Evolutionary conservation across 129 eudicot species (phyloP).

Genomic region (Saposhnikovia divaricata): DNA sequence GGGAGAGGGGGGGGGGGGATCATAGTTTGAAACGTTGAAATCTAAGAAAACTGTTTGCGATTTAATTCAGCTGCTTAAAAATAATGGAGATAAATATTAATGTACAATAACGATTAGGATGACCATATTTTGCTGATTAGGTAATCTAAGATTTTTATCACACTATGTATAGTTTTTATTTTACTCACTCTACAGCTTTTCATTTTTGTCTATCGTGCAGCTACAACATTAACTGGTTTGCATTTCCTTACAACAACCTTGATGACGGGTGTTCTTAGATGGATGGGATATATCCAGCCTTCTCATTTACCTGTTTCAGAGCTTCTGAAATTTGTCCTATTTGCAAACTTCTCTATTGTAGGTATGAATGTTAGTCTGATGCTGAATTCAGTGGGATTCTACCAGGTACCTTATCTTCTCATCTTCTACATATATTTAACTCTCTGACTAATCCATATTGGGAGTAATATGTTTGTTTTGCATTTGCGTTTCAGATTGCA

Average conservation of each 20-base stretch:
- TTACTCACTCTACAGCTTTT: background rate
- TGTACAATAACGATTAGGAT: background rate
- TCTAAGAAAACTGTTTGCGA: background rate
- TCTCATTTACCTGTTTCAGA: conserved; percentile 61
- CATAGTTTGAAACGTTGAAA: no score
- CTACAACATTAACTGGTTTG: conserved; percentile 78
- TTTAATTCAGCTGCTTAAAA: background rate
- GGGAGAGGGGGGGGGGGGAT: no score
- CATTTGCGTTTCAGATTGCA: conserved; percentile 46
- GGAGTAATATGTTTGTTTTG: conserved; percentile 2
- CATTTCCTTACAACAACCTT: conserved; percentile 74
- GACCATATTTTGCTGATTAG: background rate
- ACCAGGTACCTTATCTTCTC: conserved; percentile 40
- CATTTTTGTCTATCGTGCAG: conserved; percentile 33
- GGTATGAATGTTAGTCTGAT: conserved; percentile 87
- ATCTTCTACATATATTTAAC: background rate
- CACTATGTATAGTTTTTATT: no score
- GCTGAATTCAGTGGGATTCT: conserved; percentile 91
- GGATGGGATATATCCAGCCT: conserved; percentile 75
- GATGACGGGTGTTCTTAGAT: conserved; percentile 64
- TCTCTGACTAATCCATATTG: background rate
- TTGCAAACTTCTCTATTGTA: conserved; percentile 72
- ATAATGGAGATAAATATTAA: background rate
- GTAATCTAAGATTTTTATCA: background rate
- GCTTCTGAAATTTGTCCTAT: conserved; percentile 56